A percentile compares a stretch with the other conserved stretches of the same genome.
phyloP scores from a whole-genome alignment of 345 rosid species.

The Dovyalis caffra region DNA sequence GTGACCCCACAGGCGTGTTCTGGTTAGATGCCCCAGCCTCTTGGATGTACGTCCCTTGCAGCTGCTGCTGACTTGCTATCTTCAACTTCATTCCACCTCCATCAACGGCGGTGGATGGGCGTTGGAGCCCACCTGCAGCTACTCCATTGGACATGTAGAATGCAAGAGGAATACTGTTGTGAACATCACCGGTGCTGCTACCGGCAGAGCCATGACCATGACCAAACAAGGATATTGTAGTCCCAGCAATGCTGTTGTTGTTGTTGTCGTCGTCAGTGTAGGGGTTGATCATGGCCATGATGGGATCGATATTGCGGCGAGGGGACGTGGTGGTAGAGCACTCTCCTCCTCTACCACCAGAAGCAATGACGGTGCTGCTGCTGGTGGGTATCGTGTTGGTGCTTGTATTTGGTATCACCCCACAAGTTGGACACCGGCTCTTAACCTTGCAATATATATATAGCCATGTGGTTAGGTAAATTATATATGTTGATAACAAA shows the following conservation, averaged over 20 bases:
- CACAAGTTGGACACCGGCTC: constrained; percentile 41
- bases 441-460: constrained; percentile 15
- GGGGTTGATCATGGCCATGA: constrained; percentile 1
- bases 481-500: background rate
- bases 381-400: constrained; percentile 28
- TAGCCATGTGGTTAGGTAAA: no score
- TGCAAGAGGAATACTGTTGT: constrained; percentile 22
- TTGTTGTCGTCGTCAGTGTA: no score
- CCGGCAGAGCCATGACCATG: background rate
- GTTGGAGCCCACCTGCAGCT: background rate
- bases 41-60: constrained; percentile 3
- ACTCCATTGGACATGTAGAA: constrained; percentile 28
- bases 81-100: constrained; percentile 7
- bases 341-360: constrained; percentile 25
- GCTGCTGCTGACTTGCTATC: constrained; percentile 13
- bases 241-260: background rate
- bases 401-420: constrained; percentile 17
- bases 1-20: constrained; percentile 32
- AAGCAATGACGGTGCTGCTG: constrained; percentile 29
- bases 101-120: background rate
- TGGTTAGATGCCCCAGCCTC: constrained; percentile 30
- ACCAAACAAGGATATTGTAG: constrained; percentile 9
- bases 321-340: constrained; percentile 42
- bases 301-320: constrained; percentile 13
- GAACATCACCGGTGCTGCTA: background rate